Evolutionary conservation across 345 rosid genomes (phyloP), one percentile per base, ranked within the genome.

Genomic region (Mercurialis annua): DNA sequence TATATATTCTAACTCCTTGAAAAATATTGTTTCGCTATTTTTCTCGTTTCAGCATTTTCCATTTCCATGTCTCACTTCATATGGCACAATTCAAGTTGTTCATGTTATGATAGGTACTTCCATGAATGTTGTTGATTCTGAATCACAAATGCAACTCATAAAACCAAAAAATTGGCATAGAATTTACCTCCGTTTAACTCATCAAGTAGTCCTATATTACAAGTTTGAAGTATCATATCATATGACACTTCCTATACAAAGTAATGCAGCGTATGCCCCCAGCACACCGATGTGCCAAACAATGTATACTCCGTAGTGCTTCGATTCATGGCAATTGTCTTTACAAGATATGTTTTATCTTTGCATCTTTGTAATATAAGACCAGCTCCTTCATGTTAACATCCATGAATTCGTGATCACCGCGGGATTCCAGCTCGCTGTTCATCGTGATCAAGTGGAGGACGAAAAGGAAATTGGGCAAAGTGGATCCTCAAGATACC

Each of bases 381-480:
- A 49, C 30, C 10, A 31, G 56, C 43, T 36, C 23, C 9, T 53
- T 47, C 23, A 12, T 34, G 58, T 31, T 21, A 33, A 69, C 47
- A 16, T 14, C 49, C n/a, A 36, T 20, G 68, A 34, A 69, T 16
- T 44, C 36, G 44, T 27, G 36, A 42, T 74, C 17, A 68, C 23
- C 4, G 43, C 2, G 33, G 60, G 21, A 24, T 47, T 26, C 59
- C 70, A 52, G 17, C 30, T 14, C 3, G 1, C 30, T 62, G 44
- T 51, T 67, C 78, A 15, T 71, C 78, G 10, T 26, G 63, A 51
- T 78, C 79, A 31, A 66, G 52, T 23, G 77, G 79, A 74, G 43
- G 71, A 20, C 54, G 72, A 67, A 85, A 74, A 47, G 87, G 90
- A 59, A 83, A 85, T 59, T 76, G 81, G 10, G 84, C 86, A 59